These are phyloP conservation scores for Alternaria postmessia DNA, from an alignment of 2,329 filamentous ascomycete species.

Conservation along the genomic window DNA sequence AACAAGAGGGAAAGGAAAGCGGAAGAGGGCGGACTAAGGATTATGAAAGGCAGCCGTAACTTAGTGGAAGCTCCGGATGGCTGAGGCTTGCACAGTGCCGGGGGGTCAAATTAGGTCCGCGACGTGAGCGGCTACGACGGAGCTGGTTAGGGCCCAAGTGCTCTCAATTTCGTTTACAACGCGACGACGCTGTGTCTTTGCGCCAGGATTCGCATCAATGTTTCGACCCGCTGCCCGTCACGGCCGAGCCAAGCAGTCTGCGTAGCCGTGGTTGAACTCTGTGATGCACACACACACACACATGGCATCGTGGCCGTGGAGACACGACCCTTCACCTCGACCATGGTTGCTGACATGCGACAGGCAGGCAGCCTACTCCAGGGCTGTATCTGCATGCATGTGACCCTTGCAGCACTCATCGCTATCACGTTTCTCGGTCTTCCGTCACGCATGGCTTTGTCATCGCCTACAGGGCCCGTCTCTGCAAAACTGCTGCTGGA, in stretches of 20 bases:
- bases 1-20: constrained; percentile 17
- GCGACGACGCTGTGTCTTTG: constrained; percentile 16
- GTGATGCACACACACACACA: neutral
- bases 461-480: neutral
- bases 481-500: constrained; percentile 9
- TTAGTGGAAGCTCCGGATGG: constrained; percentile 42
- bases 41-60: constrained; percentile 39
- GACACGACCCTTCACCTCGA: neutral
- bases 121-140: constrained; percentile 23
- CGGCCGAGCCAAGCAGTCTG: neutral
- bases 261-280: neutral
- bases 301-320: neutral
- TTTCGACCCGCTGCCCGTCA: constrained; percentile 1
- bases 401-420: constrained; percentile 15
- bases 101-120: constrained; percentile 35
- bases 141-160: constrained; percentile 14
- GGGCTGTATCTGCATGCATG: constrained; percentile 10
- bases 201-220: constrained; percentile 14
- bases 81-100: constrained; percentile 39
- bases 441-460: constrained; percentile 4
- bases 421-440: constrained; percentile 5
- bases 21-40: constrained; percentile 34
- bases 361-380: neutral
- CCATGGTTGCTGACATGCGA: neutral
- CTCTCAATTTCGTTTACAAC: constrained; percentile 31